A percentile compares a stretch with the other conserved stretches of the same genome.
phyloP scores from a whole-genome alignment of 192 early-diverging fungal species.

The Tieghemiomyces parasiticus region DNA sequence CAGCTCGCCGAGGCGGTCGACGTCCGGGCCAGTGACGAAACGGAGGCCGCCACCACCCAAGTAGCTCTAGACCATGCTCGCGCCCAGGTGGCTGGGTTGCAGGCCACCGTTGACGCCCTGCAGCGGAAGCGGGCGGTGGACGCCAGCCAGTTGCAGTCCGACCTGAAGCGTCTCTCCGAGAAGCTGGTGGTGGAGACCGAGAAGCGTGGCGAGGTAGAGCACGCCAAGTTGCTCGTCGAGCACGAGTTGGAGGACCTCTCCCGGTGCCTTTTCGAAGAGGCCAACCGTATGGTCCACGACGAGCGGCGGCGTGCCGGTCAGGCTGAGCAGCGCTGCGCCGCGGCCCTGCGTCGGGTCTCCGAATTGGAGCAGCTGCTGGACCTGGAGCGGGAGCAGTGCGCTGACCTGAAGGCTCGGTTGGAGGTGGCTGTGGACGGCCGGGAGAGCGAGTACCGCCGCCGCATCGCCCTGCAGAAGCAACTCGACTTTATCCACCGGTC shows the following conservation, averaged over 20 bases:
- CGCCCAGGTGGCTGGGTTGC: background rate
- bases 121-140: slow-evolving; percentile 9
- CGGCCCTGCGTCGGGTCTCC: background rate
- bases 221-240: slow-evolving; percentile 68
- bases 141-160: slow-evolving; percentile 28
- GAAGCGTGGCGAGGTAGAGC: slow-evolving; percentile 59
- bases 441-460: background rate
- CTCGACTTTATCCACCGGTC: too few relatives aligned
- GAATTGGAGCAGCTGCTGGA: slow-evolving; percentile 2
- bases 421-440: slow-evolving; percentile 1
- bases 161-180: slow-evolving; percentile 57
- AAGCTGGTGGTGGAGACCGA: slow-evolving; percentile 70
- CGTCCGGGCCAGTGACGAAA: background rate
- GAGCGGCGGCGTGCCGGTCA: slow-evolving; percentile 37
- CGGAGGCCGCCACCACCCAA: background rate
- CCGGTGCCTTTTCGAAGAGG: slow-evolving; percentile 66
- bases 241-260: slow-evolving; percentile 74
- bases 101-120: slow-evolving; percentile 5
- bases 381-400: slow-evolving; percentile 8
- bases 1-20: slow-evolving; percentile 9
- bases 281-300: slow-evolving; percentile 64
- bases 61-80: slow-evolving; percentile 1
- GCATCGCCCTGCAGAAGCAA: background rate
- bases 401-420: slow-evolving; percentile 3
- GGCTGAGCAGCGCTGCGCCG: background rate